These are phyloP conservation scores for Mucor mucedo DNA, from an alignment of 371 early-diverging fungal genomes.

Conservation along the genomic window DNA sequence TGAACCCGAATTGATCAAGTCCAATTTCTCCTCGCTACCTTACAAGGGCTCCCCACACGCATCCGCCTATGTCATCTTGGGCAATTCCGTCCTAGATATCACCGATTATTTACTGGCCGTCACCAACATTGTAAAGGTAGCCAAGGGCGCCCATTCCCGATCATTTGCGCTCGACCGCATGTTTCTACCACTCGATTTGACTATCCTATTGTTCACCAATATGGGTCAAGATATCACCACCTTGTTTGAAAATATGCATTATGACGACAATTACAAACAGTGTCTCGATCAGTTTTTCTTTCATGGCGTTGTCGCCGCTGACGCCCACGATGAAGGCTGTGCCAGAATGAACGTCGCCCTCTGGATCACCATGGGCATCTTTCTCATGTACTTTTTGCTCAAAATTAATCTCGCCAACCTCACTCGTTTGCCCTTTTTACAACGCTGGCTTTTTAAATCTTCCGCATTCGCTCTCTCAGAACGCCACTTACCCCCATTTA, in stretches of 20 bases:
- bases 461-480: not conserved
- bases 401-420: conserved; percentile 52
- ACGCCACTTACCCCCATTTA: conserved; percentile 26
- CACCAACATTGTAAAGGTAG: conserved; percentile 41
- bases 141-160: conserved; percentile 39
- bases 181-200: conserved; percentile 52
- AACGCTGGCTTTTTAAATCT: conserved; percentile 27
- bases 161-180: conserved; percentile 51
- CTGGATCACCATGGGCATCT: conserved; percentile 52
- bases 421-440: conserved; percentile 42
- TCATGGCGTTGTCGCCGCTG: conserved; percentile 36
- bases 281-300: conserved; percentile 45
- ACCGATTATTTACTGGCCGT: conserved; percentile 45
- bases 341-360: conserved; percentile 42
- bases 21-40: conserved; percentile 21
- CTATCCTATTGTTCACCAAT: conserved; percentile 33
- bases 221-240: conserved; percentile 48
- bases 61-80: conserved; percentile 41
- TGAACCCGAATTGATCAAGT: not conserved
- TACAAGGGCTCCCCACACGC: conserved; percentile 11
- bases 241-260: conserved; percentile 27
- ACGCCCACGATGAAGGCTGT: conserved; percentile 33
- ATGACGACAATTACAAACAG: conserved; percentile 25
- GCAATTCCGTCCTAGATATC: conserved; percentile 46
- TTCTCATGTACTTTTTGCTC: conserved; percentile 44